Conservation (phyloP, 2,329 filamentous ascomycete genomes). For the Tolypocladium capitatum region DNA sequence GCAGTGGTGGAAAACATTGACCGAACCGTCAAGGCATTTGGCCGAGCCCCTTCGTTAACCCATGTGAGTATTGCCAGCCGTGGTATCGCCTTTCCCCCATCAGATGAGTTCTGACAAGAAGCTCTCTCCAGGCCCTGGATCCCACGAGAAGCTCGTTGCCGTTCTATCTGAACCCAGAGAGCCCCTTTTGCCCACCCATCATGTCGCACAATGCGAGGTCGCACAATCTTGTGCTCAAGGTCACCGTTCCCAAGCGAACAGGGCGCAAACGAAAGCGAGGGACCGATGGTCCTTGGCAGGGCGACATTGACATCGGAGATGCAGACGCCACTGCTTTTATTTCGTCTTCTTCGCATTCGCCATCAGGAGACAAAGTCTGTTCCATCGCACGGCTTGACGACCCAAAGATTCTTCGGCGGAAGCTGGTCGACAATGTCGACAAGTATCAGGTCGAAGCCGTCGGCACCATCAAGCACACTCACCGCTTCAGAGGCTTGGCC, state of each 20-base stretch:
- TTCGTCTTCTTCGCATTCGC: neutral
- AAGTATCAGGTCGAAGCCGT: conserved; percentile 56
- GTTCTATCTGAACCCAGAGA: conserved; percentile 67
- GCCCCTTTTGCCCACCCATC: conserved; percentile 65
- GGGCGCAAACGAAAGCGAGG: conserved; percentile 76
- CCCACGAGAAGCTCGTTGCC: conserved; percentile 40
- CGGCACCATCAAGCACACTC: conserved; percentile 63
- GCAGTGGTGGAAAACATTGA: conserved; percentile 30
- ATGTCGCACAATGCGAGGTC: conserved; percentile 62
- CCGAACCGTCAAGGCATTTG: conserved; percentile 28
- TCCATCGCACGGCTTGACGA: conserved; percentile 37
- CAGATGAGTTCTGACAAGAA: neutral
- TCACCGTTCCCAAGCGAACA: conserved; percentile 76
- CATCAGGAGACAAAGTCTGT: conserved; percentile 14
- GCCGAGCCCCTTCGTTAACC: conserved; percentile 22
- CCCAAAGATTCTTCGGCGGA: conserved; percentile 43
- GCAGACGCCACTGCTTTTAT: conserved; percentile 4
- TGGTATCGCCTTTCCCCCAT: neutral
- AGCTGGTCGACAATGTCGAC: conserved; percentile 55
- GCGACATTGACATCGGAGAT: conserved; percentile 22
- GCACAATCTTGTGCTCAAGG: conserved; percentile 74
- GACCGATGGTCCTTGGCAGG: conserved; percentile 51
- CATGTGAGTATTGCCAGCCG: conserved; percentile 18
- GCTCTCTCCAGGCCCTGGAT: conserved; percentile 27
- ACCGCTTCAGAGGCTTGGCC: conserved; percentile 76